Evolutionary conservation across 305 asterid genomes (phyloP).

Genomic region (Nicotiana rustica): DNA sequence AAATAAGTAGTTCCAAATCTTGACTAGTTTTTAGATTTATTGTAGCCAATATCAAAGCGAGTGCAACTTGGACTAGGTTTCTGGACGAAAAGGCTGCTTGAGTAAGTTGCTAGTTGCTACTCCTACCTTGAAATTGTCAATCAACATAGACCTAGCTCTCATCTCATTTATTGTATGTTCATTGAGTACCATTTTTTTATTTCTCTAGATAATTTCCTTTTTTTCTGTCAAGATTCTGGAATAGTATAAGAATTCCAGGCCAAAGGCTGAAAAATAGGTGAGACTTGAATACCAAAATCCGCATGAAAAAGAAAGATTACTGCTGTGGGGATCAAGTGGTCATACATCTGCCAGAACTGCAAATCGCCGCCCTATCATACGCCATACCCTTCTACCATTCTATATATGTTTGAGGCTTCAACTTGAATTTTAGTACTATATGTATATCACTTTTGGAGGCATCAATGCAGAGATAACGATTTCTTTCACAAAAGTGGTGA

Average conservation of each 20-base stretch:
- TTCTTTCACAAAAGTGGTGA: neutral
- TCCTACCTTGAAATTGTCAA: constrained; percentile 1
- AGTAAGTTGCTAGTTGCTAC: constrained; percentile 6
- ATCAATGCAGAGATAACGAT: constrained; percentile 10
- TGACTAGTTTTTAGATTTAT: neutral
- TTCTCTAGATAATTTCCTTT: neutral
- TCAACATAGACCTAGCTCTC: neutral
- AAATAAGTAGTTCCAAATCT: too few relatives aligned
- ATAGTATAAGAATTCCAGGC: too few relatives aligned
- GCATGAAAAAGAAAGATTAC: neutral
- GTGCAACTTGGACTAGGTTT: constrained; percentile 16
- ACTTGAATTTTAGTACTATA: neutral
- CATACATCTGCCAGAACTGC: constrained; percentile 8
- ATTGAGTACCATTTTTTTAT: neutral
- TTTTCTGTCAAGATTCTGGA: neutral
- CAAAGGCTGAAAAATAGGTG: neutral
- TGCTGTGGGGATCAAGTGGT: neutral
- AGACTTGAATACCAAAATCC: neutral
- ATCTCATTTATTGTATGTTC: neutral
- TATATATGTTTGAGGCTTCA: neutral
- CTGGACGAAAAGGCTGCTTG: neutral
- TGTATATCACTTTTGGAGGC: neutral
- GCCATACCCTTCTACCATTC: neutral
- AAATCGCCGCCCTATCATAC: neutral
- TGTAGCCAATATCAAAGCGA: neutral